A percentile compares a stretch with the other conserved stretches of the same genome.
Evolutionary conservation across 257 asterid genomes (phyloP).

Genomic region (Solanum okadae): DNA sequence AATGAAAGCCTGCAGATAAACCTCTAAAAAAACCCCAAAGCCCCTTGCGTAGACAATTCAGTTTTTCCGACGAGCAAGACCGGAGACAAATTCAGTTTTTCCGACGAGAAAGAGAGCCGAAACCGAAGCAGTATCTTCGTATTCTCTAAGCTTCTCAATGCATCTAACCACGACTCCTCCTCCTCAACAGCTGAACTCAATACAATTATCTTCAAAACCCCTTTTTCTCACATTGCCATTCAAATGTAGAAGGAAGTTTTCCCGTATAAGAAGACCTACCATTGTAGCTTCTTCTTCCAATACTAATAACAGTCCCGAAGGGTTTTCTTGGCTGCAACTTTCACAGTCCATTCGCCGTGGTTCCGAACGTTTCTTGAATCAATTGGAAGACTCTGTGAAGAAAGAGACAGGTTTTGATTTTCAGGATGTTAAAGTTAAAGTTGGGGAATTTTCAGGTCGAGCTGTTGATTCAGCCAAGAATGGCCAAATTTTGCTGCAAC

Average conservation of each 20-base stretch:
- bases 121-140: neutral
- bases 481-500: slow-evolving; percentile 30
- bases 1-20: neutral
- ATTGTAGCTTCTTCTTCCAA: slow-evolving; percentile 50
- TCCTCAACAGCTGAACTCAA: neutral
- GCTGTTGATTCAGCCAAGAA: slow-evolving; percentile 27
- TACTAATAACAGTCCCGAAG: slow-evolving; percentile 28
- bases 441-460: slow-evolving; percentile 23
- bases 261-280: slow-evolving; percentile 1
- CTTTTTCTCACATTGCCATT: neutral
- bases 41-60: neutral
- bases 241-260: slow-evolving; percentile 4
- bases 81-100: neutral
- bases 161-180: neutral
- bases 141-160: neutral
- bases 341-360: slow-evolving; percentile 53
- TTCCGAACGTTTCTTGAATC: slow-evolving; percentile 48
- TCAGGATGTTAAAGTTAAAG: slow-evolving; percentile 25
- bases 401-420: slow-evolving; percentile 62
- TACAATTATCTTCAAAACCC: neutral
- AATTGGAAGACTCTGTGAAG: slow-evolving; percentile 61
- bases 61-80: no score
- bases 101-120: neutral
- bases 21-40: neutral
- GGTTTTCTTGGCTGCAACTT: slow-evolving; percentile 67